A percentile compares a stretch with the other conserved stretches of the same genome.
Conservation (phyloP, 75 land plant species). For the Pinus taeda region DNA sequence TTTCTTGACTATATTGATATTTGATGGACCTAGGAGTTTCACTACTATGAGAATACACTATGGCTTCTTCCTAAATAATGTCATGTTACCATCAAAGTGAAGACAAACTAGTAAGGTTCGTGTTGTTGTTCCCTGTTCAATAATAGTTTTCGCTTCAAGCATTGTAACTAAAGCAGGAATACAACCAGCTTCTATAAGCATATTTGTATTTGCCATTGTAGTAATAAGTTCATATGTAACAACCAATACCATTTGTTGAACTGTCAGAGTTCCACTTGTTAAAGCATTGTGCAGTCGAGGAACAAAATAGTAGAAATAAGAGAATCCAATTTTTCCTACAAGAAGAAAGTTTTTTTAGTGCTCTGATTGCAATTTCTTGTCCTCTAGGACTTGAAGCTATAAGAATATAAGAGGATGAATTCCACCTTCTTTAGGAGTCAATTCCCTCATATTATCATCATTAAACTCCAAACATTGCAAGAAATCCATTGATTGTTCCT, state of each 20-base stretch:
- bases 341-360: slow-evolving; percentile 45
- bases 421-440: slow-evolving; percentile 52
- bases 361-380: slow-evolving; percentile 57
- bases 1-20: slow-evolving; percentile 46
- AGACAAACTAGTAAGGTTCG: slow-evolving; percentile 57
- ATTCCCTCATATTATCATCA: slow-evolving; percentile 42
- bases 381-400: slow-evolving; percentile 25
- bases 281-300: slow-evolving; percentile 36
- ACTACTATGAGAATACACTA: slow-evolving; percentile 57
- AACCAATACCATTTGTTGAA: slow-evolving; percentile 53
- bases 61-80: slow-evolving; percentile 58
- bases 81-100: slow-evolving; percentile 38
- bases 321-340: slow-evolving; percentile 32
- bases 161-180: slow-evolving; percentile 52
- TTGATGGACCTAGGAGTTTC: slow-evolving; percentile 57
- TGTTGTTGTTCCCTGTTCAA: slow-evolving; percentile 67
- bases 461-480: slow-evolving; percentile 50
- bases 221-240: slow-evolving; percentile 48
- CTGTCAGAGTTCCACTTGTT: slow-evolving; percentile 24
- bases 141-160: slow-evolving; percentile 66
- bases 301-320: slow-evolving; percentile 48
- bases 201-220: slow-evolving; percentile 37
- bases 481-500: slow-evolving; percentile 71
- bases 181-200: slow-evolving; percentile 59
- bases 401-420: slow-evolving; percentile 51